These are phyloP conservation scores for Trichomonascus vanleenenianus DNA, from an alignment of 805 yeast species.

Conservation along the genomic window DNA sequence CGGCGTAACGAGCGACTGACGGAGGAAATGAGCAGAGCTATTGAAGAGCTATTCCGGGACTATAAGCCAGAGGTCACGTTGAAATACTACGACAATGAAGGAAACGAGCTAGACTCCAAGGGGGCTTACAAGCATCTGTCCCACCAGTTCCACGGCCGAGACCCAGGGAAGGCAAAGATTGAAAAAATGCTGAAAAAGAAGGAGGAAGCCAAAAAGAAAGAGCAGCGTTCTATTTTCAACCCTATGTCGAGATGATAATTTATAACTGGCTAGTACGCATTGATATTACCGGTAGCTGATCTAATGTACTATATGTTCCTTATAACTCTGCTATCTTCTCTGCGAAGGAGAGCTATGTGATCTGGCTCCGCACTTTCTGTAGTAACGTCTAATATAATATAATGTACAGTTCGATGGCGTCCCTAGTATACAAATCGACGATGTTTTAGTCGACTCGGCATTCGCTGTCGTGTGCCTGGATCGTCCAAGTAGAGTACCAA, in stretches of 20 bases:
- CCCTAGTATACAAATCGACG: too few relatives aligned
- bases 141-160: constrained; percentile 66
- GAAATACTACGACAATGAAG: constrained; percentile 56
- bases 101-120: constrained; percentile 50
- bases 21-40: constrained; percentile 25
- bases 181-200: constrained; percentile 26
- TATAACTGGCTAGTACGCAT: too few relatives aligned
- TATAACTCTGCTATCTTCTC: too few relatives aligned
- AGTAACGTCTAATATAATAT: too few relatives aligned
- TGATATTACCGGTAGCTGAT: too few relatives aligned
- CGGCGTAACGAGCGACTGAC: constrained; percentile 22
- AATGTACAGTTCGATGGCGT: too few relatives aligned
- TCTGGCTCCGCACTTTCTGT: too few relatives aligned
- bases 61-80: constrained; percentile 41
- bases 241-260: neutral
- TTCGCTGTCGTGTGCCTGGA: constrained; percentile 3
- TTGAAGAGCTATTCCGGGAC: constrained; percentile 27
- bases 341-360: too few relatives aligned
- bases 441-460: neutral
- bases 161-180: constrained; percentile 29
- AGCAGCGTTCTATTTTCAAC: constrained; percentile 15
- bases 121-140: constrained; percentile 73
- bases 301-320: too few relatives aligned
- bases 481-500: constrained; percentile 7
- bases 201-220: constrained; percentile 22